These are phyloP conservation scores for Pluteus cervinus DNA, from an alignment of 768 basidiomycete species.

Conservation along the genomic window DNA sequence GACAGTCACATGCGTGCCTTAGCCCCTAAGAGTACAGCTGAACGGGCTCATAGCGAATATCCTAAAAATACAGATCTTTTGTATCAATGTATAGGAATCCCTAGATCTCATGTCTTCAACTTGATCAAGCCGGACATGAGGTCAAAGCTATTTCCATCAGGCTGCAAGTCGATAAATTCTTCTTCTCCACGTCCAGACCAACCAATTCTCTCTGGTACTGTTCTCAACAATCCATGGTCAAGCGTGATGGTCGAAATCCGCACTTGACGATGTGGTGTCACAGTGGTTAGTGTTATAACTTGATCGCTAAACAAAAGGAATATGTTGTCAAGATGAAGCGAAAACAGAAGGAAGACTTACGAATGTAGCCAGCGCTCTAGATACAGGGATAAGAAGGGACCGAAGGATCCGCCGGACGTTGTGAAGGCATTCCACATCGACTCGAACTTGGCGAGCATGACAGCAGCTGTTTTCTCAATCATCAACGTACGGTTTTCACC, in stretches of 20 bases:
- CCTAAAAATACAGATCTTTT: background rate
- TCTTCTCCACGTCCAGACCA: constrained; percentile 9
- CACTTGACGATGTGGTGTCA: constrained; percentile 59
- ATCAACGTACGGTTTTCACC: constrained; percentile 25
- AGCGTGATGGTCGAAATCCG: constrained; percentile 82
- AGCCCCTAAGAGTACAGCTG: too few species aligned
- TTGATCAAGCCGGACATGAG: constrained; percentile 86
- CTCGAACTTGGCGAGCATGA: constrained; percentile 73
- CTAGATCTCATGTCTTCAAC: constrained; percentile 37
- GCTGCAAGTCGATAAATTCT: constrained; percentile 82
- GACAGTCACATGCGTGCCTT: too few species aligned
- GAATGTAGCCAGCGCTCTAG: constrained; percentile 84
- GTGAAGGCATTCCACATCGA: constrained; percentile 73
- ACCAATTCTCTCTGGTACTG: constrained; percentile 51
- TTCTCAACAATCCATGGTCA: constrained; percentile 84
- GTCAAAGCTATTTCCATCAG: constrained; percentile 97
- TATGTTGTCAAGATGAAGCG: constrained; percentile 1
- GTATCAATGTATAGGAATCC: constrained; percentile 1
- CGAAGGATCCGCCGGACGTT: constrained; percentile 61
- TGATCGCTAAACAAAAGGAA: constrained; percentile 56
- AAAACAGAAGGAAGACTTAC: constrained; percentile 43
- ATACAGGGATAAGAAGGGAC: constrained; percentile 76
- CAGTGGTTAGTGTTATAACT: constrained; percentile 75
- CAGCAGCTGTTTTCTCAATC: constrained; percentile 71
- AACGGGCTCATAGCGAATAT: too few species aligned